Evolutionary conservation across 306 rosid species (phyloP), one percentile per base, ranked within the genome.

Genomic region (Psophocarpus tetragonolobus): DNA sequence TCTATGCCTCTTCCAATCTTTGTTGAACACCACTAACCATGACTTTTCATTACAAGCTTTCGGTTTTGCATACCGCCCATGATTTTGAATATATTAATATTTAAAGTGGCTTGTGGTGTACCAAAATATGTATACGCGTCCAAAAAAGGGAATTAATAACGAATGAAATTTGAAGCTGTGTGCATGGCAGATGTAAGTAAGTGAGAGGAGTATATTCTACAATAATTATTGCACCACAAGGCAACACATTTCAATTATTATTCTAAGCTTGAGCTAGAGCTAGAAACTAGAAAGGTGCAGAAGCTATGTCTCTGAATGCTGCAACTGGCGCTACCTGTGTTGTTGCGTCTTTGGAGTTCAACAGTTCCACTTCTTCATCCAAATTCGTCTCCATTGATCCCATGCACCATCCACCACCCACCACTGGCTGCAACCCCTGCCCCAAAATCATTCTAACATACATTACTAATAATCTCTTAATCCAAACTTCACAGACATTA

Each of bases 211-310:
- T 24, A 62, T 38, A n/a, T 23, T 66, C 17, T 64, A 64, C 48
- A 35, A 20, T 18, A 35, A 20, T 18, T 64, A 35, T 32, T 63
- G 45, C 23, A 32, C 13, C 27, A 26, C 26, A 20, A n/a, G 6
- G 33, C 64, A 26, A 57, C 35, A 51, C 7, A 48, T 50, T 56
- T 56, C 17, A 24, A 29, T 33, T 63, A 2, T 65, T 38, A n/a
- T n/a, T n/a, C n/a, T n/a, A n/a, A n/a, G n/a, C n/a, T n/a, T n/a
- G n/a, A n/a, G n/a, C n/a, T n/a, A n/a, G n/a, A n/a, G n/a, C n/a
- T n/a, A n/a, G n/a, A n/a, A n/a, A n/a, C 61, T 70, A 92, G 77
- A 92, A 90, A 29, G 97, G 97, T 32, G 97, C 97, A 12, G 97
- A 64, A 23, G 75, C 89, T 23, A 85, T 81, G 54, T 89, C 92